Evolutionary conservation across 1,284 basidiomycete genomes (phyloP).

Genomic region (Athelia psychrophila): DNA sequence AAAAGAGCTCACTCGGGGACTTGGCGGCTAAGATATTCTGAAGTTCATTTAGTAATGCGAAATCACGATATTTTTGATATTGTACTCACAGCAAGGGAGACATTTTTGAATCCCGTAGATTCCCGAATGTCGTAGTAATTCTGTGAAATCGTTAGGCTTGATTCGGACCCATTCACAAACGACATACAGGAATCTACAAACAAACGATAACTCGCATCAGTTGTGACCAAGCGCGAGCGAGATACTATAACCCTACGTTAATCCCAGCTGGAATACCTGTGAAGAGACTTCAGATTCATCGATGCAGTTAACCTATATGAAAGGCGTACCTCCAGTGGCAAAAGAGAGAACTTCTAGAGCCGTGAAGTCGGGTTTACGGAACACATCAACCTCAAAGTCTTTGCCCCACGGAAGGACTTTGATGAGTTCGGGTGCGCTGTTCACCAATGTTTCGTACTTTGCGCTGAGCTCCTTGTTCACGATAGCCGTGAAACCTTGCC

Average conservation of each 20-base stretch:
- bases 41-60: background rate
- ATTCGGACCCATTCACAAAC: background rate
- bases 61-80: background rate
- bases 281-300: constrained; percentile 1
- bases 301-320: background rate
- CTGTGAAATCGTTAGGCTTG: constrained; percentile 27
- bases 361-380: constrained; percentile 86
- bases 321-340: constrained; percentile 64
- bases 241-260: constrained; percentile 47
- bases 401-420: constrained; percentile 81
- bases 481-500: constrained; percentile 84
- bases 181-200: constrained; percentile 62
- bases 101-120: constrained; percentile 80
- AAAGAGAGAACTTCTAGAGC: constrained; percentile 79
- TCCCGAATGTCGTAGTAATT: constrained; percentile 83
- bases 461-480: constrained; percentile 81
- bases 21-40: constrained; percentile 83
- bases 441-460: constrained; percentile 77
- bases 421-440: constrained; percentile 73
- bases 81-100: constrained; percentile 62
- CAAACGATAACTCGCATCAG: constrained; percentile 1
- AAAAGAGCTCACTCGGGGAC: constrained; percentile 57
- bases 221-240: background rate
- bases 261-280: constrained; percentile 81
- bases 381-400: constrained; percentile 79